Conservation (phyloP, 148 eudicot genomes). For the Dysphania ambrosioides region DNA sequence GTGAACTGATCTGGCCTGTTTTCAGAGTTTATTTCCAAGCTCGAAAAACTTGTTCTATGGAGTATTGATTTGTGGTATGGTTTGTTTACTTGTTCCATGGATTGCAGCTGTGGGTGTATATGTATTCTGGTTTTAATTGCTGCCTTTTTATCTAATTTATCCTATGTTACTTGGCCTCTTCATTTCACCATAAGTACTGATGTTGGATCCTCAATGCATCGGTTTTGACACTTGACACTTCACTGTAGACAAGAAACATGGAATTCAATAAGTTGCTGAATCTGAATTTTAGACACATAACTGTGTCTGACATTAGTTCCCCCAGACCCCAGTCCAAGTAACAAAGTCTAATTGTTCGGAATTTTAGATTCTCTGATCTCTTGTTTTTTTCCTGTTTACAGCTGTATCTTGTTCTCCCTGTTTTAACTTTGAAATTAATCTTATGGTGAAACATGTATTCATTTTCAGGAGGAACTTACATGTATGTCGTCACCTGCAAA, state of each 20-base stretch:
- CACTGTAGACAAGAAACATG: background rate
- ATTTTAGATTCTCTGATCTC: no score
- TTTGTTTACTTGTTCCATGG: background rate
- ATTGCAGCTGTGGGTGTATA: background rate
- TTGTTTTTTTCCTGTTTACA: constrained; percentile 1
- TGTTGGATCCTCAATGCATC: background rate
- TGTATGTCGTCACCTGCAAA: constrained; percentile 50
- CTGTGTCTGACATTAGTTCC: no score
- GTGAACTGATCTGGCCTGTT: no score
- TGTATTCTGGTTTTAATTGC: background rate
- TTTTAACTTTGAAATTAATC: background rate
- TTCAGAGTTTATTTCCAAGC: no score
- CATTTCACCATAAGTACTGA: no score
- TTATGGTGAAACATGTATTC: background rate
- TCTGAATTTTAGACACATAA: background rate
- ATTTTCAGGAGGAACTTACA: constrained; percentile 52
- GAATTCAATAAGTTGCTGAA: background rate
- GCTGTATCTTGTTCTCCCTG: background rate
- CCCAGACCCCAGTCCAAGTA: no score
- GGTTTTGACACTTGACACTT: background rate
- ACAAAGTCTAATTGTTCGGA: no score
- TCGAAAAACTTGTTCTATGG: no score
- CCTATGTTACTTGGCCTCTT: no score
- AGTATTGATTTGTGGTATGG: background rate
- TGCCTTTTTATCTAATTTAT: background rate